Conservation (phyloP, 2,329 filamentous ascomycete genomes). For the Alternaria triticimaculans region DNA sequence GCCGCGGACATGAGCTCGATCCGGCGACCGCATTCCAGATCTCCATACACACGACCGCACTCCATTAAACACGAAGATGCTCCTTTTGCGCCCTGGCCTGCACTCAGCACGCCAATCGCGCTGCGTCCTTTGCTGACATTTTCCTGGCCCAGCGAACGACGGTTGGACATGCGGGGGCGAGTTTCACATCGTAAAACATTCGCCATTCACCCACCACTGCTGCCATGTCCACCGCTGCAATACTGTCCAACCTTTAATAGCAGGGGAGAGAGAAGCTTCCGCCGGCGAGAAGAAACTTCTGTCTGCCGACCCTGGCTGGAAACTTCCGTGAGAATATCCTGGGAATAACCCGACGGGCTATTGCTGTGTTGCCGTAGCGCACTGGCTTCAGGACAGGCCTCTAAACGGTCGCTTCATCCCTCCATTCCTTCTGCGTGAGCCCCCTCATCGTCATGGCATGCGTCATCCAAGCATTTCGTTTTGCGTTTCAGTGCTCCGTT, state of each 20-base stretch:
- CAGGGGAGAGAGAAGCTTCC: background rate
- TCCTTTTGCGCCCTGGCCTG: background rate
- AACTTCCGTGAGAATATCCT: background rate
- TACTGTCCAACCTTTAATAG: background rate
- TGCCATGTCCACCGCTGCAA: background rate
- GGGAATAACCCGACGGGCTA: conserved; percentile 9
- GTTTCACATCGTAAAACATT: background rate
- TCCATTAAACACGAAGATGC: background rate
- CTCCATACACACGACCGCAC: background rate
- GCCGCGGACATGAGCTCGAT: conserved; percentile 7
- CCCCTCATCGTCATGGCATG: background rate
- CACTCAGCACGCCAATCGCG: background rate
- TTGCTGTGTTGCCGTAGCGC: conserved; percentile 1
- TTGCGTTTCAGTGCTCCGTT: background rate
- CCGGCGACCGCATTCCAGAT: conserved; percentile 1
- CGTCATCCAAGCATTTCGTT: conserved; percentile 1
- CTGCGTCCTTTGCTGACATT: background rate
- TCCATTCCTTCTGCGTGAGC: background rate
- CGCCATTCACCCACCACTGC: background rate
- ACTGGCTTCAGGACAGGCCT: conserved; percentile 4
- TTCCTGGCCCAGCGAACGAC: background rate
- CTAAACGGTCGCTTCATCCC: conserved; percentile 11
- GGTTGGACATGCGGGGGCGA: conserved; percentile 1
- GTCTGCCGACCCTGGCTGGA: background rate
- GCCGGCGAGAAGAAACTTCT: background rate